Conservation (phyloP, 345 rosid species). For the Hirschfeldia incana region DNA sequence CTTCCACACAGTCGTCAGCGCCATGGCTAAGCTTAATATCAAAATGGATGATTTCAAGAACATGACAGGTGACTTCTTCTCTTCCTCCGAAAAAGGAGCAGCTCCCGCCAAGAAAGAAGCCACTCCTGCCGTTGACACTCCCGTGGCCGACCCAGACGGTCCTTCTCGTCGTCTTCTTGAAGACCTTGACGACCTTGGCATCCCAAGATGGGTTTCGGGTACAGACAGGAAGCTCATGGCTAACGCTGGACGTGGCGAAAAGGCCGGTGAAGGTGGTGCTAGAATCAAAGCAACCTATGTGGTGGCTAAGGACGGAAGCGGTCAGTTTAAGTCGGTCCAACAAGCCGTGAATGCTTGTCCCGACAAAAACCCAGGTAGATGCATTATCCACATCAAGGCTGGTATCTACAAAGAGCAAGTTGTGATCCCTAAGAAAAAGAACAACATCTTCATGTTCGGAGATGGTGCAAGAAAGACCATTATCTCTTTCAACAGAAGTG, state of each 20-base stretch:
- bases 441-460: not conserved
- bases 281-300: not conserved
- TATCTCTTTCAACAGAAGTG: not conserved
- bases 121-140: not conserved
- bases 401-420: not conserved
- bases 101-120: not conserved
- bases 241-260: not conserved
- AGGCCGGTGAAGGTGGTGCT: not conserved
- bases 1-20: slow-evolving; percentile 1
- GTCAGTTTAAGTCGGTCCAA: not conserved
- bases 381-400: not conserved
- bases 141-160: not conserved
- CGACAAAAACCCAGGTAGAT: not conserved
- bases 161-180: slow-evolving; percentile 1
- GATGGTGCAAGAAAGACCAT: not conserved
- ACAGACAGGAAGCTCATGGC: not conserved
- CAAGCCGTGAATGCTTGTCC: not conserved
- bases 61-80: not conserved
- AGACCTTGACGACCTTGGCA: not conserved
- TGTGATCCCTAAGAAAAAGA: not conserved
- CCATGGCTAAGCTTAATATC: not conserved
- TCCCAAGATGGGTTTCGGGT: not conserved
- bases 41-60: not conserved
- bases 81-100: not conserved
- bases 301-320: not conserved